phyloP scores from a whole-genome alignment of 352 stramenopile genomes.

The Phytophthora sojae region DNA sequence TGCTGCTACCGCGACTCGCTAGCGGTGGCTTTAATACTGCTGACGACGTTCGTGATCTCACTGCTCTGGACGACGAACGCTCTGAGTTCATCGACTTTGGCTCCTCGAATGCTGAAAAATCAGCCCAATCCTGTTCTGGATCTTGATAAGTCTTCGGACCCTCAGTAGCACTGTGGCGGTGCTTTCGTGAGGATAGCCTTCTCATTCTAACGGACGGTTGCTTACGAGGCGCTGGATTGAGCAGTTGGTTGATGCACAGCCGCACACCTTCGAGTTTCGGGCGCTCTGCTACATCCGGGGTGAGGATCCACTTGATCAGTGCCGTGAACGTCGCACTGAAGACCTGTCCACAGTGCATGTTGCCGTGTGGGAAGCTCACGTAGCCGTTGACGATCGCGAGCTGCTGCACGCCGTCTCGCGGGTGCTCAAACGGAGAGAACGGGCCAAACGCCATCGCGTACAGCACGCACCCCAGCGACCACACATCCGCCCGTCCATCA shows the following conservation, averaged over 20 bases:
- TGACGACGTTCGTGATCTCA: constrained; percentile 14
- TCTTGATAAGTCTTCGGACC: constrained; percentile 1
- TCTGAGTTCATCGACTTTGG: constrained; percentile 12
- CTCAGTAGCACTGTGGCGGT: constrained; percentile 6
- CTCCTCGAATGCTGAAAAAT: constrained; percentile 38
- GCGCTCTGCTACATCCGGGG: constrained; percentile 57
- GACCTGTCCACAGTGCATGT: constrained; percentile 24
- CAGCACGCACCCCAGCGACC: constrained; percentile 90
- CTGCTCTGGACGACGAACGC: constrained; percentile 7
- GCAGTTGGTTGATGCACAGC: constrained; percentile 38
- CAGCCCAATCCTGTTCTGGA: constrained; percentile 32
- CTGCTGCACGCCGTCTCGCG: constrained; percentile 53
- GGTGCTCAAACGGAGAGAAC: constrained; percentile 90
- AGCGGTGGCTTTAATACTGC: constrained; percentile 6
- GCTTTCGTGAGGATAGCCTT: constrained; percentile 16
- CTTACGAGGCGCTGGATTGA: constrained; percentile 13
- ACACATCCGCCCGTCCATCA: constrained; percentile 89
- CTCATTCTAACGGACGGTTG: constrained; percentile 15
- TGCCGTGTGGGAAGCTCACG: constrained; percentile 52
- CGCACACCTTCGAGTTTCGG: constrained; percentile 65
- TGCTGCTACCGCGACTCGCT: constrained; percentile 12
- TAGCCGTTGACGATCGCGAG: constrained; percentile 75
- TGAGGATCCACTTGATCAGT: constrained; percentile 82
- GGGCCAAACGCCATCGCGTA: constrained; percentile 93
- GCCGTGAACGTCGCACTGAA: constrained; percentile 71